phyloP scores from a whole-genome alignment of 768 basidiomycete genomes.

The Goffeauzyma gilvescens region DNA sequence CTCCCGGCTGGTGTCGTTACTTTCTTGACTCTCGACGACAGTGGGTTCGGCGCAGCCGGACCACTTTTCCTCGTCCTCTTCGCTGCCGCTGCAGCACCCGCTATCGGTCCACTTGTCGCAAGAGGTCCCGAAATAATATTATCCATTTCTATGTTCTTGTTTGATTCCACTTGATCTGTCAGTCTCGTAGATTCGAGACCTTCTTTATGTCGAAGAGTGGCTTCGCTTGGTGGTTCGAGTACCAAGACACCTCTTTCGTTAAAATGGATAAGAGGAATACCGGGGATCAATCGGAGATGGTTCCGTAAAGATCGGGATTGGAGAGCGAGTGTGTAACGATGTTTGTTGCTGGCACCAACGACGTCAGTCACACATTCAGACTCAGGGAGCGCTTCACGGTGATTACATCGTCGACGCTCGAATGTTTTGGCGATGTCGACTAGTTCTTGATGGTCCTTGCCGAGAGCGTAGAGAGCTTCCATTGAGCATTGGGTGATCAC shows the following conservation, averaged over 20 bases:
- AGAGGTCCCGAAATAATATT: too few species aligned
- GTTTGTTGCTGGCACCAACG: slow-evolving; percentile 69
- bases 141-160: too few species aligned
- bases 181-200: slow-evolving; percentile 6
- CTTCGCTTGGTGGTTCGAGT: slow-evolving; percentile 69
- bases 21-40: slow-evolving; percentile 8
- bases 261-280: slow-evolving; percentile 73
- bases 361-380: slow-evolving; percentile 66
- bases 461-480: slow-evolving; percentile 73
- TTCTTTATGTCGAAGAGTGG: slow-evolving; percentile 54
- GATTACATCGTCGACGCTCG: slow-evolving; percentile 86
- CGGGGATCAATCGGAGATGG: slow-evolving; percentile 54
- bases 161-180: slow-evolving; percentile 8
- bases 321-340: slow-evolving; percentile 75
- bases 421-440: slow-evolving; percentile 83
- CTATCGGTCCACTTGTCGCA: too few species aligned
- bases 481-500: slow-evolving; percentile 99
- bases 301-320: slow-evolving; percentile 57
- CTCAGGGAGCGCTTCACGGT: slow-evolving; percentile 60
- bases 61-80: background rate
- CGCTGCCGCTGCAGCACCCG: too few species aligned
- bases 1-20: slow-evolving; percentile 1
- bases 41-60: slow-evolving; percentile 2
- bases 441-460: slow-evolving; percentile 49
- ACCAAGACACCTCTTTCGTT: slow-evolving; percentile 75